Conservation (phyloP, 2,329 filamentous ascomycete genomes). For the Ophiostoma populinum region DNA sequence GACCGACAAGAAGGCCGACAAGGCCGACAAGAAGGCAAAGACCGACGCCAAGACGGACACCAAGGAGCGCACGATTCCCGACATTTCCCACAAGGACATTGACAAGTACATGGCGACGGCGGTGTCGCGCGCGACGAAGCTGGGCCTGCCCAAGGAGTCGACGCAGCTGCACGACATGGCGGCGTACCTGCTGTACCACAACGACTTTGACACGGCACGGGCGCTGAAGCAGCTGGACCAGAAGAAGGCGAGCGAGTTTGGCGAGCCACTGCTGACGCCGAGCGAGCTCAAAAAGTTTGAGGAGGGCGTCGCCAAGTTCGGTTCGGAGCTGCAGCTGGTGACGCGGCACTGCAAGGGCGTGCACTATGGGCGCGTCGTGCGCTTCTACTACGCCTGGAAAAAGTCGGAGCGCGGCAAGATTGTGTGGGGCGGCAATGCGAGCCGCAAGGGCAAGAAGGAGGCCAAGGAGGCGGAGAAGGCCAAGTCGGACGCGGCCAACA, state of each 20-base stretch:
- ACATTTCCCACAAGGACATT: conserved; percentile 37
- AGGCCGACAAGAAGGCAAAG: conserved; percentile 1
- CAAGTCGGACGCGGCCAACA: conserved; percentile 47
- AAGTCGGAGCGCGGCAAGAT: conserved; percentile 73
- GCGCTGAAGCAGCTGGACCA: conserved; percentile 54
- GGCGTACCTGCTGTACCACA: conserved; percentile 51
- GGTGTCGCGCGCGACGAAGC: conserved; percentile 42
- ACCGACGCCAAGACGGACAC: conserved; percentile 15
- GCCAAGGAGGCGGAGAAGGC: conserved; percentile 60
- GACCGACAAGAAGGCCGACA: not conserved
- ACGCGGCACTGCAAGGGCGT: conserved; percentile 75
- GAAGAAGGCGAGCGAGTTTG: conserved; percentile 54
- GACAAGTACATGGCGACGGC: conserved; percentile 62
- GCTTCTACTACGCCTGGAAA: conserved; percentile 97
- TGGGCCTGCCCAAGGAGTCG: conserved; percentile 57
- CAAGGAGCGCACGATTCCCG: conserved; percentile 14
- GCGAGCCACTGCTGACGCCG: conserved; percentile 65
- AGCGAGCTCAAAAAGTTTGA: conserved; percentile 81
- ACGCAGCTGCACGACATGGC: conserved; percentile 84
- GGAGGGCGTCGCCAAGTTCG: conserved; percentile 75
- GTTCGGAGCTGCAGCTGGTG: conserved; percentile 73
- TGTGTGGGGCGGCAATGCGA: conserved; percentile 79
- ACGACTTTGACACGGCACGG: conserved; percentile 52
- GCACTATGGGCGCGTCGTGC: conserved; percentile 62
- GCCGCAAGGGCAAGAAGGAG: conserved; percentile 80